A percentile compares a stretch with the other conserved stretches of the same genome.
Evolutionary conservation across 1,284 basidiomycete species (phyloP).

Genomic region (Coniferiporia weirii): DNA sequence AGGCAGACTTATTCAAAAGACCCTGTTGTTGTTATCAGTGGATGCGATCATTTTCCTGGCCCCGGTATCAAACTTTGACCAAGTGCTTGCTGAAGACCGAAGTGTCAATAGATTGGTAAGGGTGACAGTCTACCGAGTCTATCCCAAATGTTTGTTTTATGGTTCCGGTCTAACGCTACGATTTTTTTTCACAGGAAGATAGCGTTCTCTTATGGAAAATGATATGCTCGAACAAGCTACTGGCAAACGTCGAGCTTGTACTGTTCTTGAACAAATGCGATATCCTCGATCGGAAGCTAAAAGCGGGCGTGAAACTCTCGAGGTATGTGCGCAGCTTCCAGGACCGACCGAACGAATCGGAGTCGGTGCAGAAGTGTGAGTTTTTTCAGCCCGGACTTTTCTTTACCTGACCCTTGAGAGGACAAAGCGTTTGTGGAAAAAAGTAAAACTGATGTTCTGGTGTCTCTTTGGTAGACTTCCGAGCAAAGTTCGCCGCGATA

Average conservation of each 20-base stretch:
- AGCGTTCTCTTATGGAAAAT: conserved; percentile 57
- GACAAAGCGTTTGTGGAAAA: too few species aligned
- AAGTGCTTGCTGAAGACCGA: conserved; percentile 64
- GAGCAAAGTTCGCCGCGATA: conserved; percentile 23
- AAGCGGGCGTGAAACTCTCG: conserved; percentile 46
- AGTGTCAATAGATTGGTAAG: conserved; percentile 66
- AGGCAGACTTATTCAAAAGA: neutral
- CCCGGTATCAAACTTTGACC: conserved; percentile 75
- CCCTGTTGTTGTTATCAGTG: conserved; percentile 5
- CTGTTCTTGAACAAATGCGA: conserved; percentile 63
- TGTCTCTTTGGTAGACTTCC: conserved; percentile 20
- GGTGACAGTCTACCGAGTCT: conserved; percentile 25
- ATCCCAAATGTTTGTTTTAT: too few species aligned
- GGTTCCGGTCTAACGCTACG: too few species aligned
- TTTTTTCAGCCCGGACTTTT: conserved; percentile 19
- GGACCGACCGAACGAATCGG: conserved; percentile 44
- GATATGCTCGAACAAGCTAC: conserved; percentile 52
- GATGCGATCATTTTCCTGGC: conserved; percentile 77
- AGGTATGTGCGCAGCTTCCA: conserved; percentile 49
- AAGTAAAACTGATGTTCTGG: neutral
- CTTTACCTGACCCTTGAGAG: too few species aligned
- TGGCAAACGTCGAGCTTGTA: conserved; percentile 48
- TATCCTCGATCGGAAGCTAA: conserved; percentile 49
- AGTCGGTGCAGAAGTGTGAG: conserved; percentile 50
- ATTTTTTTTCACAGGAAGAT: conserved; percentile 39